These are phyloP conservation scores for Ophiostoma himal-ulmi DNA, from an alignment of 2,329 filamentous ascomycete genomes.

Conservation along the genomic window DNA sequence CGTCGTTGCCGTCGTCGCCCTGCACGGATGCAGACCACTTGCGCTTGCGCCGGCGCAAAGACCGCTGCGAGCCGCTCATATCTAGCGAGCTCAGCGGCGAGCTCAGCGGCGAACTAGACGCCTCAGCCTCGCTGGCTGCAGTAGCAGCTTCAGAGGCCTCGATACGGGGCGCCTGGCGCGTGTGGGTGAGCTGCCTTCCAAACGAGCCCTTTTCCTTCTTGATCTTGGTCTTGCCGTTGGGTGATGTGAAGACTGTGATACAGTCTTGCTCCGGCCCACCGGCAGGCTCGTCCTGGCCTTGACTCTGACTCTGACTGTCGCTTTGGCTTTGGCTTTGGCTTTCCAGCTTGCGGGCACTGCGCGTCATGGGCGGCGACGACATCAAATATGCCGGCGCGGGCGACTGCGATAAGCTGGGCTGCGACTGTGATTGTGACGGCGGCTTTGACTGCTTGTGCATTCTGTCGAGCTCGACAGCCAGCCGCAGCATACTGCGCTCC, in stretches of 20 bases:
- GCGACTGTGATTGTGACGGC: slow-evolving; percentile 3
- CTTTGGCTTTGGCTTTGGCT: slow-evolving; percentile 16
- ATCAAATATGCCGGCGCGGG: slow-evolving; percentile 26
- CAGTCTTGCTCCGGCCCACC: slow-evolving; percentile 24
- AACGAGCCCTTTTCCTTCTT: slow-evolving; percentile 15
- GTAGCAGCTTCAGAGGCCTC: slow-evolving; percentile 9
- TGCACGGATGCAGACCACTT: slow-evolving; percentile 23
- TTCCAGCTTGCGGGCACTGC: background rate
- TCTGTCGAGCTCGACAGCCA: slow-evolving; percentile 46
- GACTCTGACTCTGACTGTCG: slow-evolving; percentile 8
- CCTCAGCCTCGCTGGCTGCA: slow-evolving; percentile 23
- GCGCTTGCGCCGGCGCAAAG: slow-evolving; percentile 22
- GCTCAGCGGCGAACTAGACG: slow-evolving; percentile 17
- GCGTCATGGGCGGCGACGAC: slow-evolving; percentile 19
- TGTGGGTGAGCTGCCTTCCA: background rate
- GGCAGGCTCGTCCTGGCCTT: slow-evolving; percentile 25
- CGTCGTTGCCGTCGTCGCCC: background rate
- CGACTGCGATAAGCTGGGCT: background rate
- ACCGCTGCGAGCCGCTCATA: background rate
- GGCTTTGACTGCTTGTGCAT: slow-evolving; percentile 27
- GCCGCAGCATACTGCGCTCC: slow-evolving; percentile 43
- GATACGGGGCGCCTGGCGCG: background rate
- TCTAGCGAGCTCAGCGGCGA: slow-evolving; percentile 7
- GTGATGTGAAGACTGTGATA: slow-evolving; percentile 31
- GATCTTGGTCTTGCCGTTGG: slow-evolving; percentile 15